Evolutionary conservation across 1,139 yeast species (phyloP).

Genomic region (Yamadazyma oceani): DNA sequence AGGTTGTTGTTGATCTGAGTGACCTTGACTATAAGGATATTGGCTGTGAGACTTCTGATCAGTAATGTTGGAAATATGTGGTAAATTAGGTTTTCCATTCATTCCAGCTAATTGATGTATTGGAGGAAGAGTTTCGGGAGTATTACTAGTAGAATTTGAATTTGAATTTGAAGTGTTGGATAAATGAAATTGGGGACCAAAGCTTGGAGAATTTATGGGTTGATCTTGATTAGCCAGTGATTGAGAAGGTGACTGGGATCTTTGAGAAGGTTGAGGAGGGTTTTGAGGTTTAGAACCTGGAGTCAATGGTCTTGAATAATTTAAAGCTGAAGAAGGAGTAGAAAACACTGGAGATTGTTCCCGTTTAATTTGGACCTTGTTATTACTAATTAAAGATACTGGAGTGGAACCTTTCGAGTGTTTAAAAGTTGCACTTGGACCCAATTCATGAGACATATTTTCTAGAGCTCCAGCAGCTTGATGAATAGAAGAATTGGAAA

Average conservation of each 20-base stretch:
- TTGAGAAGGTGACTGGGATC: constrained; percentile 1
- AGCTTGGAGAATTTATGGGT: constrained; percentile 34
- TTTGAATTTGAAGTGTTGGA: constrained; percentile 17
- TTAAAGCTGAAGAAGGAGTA: constrained; percentile 39
- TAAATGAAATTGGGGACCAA: constrained; percentile 45
- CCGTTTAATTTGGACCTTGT: constrained; percentile 15
- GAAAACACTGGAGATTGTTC: constrained; percentile 25
- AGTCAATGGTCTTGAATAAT: constrained; percentile 16
- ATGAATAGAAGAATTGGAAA: constrained; percentile 24
- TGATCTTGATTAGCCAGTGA: neutral
- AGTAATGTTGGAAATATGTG: constrained; percentile 25
- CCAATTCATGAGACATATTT: constrained; percentile 48
- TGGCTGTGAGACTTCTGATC: constrained; percentile 6
- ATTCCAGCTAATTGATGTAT: constrained; percentile 26
- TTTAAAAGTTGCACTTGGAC: constrained; percentile 47
- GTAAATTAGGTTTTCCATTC: constrained; percentile 22
- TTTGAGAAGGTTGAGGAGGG: neutral
- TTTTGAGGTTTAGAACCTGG: constrained; percentile 21
- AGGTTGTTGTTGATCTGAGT: constrained; percentile 4
- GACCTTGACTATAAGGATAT: constrained; percentile 8
- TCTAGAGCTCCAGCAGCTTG: constrained; percentile 66
- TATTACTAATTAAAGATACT: constrained; percentile 30
- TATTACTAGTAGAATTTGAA: constrained; percentile 19
- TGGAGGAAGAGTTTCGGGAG: constrained; percentile 36
- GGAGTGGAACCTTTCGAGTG: constrained; percentile 16